A percentile compares a stretch with the other conserved stretches of the same genome.
These are phyloP conservation scores for Amanita exitialis DNA, from an alignment of 768 basidiomycete genomes.

Conservation along the genomic window DNA sequence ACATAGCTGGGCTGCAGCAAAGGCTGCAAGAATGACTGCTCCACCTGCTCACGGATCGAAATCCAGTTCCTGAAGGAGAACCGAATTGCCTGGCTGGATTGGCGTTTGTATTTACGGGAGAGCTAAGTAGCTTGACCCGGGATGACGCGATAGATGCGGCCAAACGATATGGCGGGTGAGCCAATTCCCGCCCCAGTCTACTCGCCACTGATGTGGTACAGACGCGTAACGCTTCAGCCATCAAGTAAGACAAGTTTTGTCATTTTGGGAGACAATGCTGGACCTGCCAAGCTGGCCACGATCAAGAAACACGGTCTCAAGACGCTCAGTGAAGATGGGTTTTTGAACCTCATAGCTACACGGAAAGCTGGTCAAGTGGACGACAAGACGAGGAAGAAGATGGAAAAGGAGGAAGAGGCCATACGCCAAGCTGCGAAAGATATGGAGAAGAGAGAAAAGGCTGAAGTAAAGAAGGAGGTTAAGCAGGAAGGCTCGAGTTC, in stretches of 20 bases:
- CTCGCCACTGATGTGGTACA: slow-evolving; percentile 17
- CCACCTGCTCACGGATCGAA: slow-evolving; percentile 62
- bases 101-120: slow-evolving; percentile 93
- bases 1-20: slow-evolving; percentile 21
- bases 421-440: slow-evolving; percentile 66
- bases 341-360: slow-evolving; percentile 72
- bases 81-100: slow-evolving; percentile 75
- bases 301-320: slow-evolving; percentile 74
- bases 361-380: slow-evolving; percentile 55
- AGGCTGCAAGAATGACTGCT: slow-evolving; percentile 52
- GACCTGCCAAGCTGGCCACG: slow-evolving; percentile 76
- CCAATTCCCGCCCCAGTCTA: slow-evolving; percentile 7
- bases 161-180: slow-evolving; percentile 89
- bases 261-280: slow-evolving; percentile 80
- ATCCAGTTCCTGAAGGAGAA: slow-evolving; percentile 59
- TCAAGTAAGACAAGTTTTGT: slow-evolving; percentile 89
- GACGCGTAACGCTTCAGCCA: slow-evolving; percentile 79
- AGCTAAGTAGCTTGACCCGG: slow-evolving; percentile 75
- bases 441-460: slow-evolving; percentile 66
- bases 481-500: slow-evolving; percentile 5
- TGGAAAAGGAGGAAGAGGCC: slow-evolving; percentile 70
- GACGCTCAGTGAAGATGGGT: slow-evolving; percentile 81
- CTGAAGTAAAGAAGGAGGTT: slow-evolving; percentile 26
- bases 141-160: slow-evolving; percentile 83
- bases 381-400: slow-evolving; percentile 72